phyloP scores from a whole-genome alignment of 2,329 filamentous ascomycete species.

The Aspergillus japonicus region DNA sequence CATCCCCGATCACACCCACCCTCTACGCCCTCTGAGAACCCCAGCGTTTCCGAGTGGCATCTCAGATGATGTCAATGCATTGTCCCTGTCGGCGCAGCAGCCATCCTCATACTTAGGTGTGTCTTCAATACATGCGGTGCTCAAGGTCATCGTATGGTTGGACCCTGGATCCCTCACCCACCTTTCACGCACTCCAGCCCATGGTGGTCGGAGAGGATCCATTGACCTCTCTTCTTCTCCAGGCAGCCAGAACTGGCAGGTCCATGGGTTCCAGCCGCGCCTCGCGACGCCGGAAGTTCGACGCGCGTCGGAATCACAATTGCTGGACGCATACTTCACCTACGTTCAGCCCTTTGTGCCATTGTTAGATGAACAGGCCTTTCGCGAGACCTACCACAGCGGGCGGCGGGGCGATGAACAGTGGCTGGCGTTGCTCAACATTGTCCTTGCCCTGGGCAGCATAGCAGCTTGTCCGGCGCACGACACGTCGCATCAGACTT shows the following conservation, averaged over 20 bases:
- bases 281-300: conserved; percentile 49
- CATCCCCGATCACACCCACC: conserved; percentile 63
- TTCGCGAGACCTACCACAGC: conserved; percentile 64
- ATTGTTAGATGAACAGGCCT: conserved; percentile 69
- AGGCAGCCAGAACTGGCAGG: conserved; percentile 25
- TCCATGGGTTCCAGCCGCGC: conserved; percentile 29
- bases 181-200: conserved; percentile 44
- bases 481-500: conserved; percentile 67
- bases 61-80: conserved; percentile 69
- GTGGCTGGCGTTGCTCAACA: conserved; percentile 72
- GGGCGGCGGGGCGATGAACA: conserved; percentile 64
- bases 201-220: conserved; percentile 15
- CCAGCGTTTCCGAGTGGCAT: conserved; percentile 60
- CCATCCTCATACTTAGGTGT: conserved; percentile 68
- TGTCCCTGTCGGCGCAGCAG: conserved; percentile 62
- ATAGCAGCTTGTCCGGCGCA: conserved; percentile 63
- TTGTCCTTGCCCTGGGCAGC: conserved; percentile 73
- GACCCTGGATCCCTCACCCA: conserved; percentile 52
- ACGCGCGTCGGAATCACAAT: conserved; percentile 62
- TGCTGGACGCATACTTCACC: conserved; percentile 75
- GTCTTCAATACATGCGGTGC: conserved; percentile 71
- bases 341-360: conserved; percentile 70
- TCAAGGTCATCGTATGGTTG: conserved; percentile 65
- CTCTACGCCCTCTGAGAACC: conserved; percentile 47
- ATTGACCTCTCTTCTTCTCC: conserved; percentile 22